Conservation (phyloP, 192 early-diverging fungal species). For the Coemansia sp. region DNA sequence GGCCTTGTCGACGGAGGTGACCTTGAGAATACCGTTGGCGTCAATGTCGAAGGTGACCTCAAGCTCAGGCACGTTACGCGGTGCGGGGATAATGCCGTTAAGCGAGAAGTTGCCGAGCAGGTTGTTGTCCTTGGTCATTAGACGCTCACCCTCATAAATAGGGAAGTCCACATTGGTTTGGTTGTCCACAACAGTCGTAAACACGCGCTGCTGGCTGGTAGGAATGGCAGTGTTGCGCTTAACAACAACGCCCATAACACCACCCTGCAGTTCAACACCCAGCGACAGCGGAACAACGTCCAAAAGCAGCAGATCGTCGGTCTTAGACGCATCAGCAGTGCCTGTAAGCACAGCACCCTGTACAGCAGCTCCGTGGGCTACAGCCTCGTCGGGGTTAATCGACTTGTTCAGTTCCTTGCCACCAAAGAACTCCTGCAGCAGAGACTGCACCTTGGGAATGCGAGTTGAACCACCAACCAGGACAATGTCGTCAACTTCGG, state of each 20-base stretch:
- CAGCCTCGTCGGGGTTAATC: slow-evolving; percentile 96
- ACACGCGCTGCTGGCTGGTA: slow-evolving; percentile 75
- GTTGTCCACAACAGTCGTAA: slow-evolving; percentile 80
- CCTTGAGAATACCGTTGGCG: slow-evolving; percentile 87
- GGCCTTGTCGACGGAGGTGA: slow-evolving; percentile 87
- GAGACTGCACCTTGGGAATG: slow-evolving; percentile 87
- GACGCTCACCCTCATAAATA: slow-evolving; percentile 84
- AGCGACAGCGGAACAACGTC: slow-evolving; percentile 83
- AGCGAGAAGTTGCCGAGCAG: slow-evolving; percentile 82
- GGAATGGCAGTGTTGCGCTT: slow-evolving; percentile 84
- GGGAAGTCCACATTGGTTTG: slow-evolving; percentile 84
- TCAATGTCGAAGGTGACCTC: slow-evolving; percentile 82
- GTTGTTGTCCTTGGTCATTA: slow-evolving; percentile 91
- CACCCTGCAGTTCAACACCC: slow-evolving; percentile 83
- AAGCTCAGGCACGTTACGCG: slow-evolving; percentile 74
- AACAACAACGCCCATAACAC: slow-evolving; percentile 79
- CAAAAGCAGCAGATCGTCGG: slow-evolving; percentile 75
- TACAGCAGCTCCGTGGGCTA: slow-evolving; percentile 90
- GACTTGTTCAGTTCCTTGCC: slow-evolving; percentile 80
- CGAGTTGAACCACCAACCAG: slow-evolving; percentile 89
- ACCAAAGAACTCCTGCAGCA: slow-evolving; percentile 75
- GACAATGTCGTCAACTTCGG: slow-evolving; percentile 74
- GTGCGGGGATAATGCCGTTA: slow-evolving; percentile 74
- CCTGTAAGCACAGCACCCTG: slow-evolving; percentile 79
- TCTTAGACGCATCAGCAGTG: slow-evolving; percentile 60